These are phyloP conservation scores for Phaeotremella skinneri DNA, from an alignment of 768 basidiomycete genomes.

Conservation along the genomic window DNA sequence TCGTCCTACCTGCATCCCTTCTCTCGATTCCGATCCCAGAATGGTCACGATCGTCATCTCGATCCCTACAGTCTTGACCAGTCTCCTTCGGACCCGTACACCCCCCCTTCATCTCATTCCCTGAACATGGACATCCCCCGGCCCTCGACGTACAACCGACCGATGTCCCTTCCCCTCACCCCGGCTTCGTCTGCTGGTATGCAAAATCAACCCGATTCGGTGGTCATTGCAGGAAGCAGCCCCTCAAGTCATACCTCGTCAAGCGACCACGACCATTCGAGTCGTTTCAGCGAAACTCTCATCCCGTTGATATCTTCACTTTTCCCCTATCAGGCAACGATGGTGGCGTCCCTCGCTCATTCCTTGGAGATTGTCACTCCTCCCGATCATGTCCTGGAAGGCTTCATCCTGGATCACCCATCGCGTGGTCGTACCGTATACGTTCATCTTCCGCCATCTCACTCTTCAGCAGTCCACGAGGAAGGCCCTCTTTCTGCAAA, in stretches of 20 bases:
- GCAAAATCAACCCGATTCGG: not conserved
- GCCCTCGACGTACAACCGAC: not conserved
- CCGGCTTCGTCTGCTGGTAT: constrained; percentile 18
- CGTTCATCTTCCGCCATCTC: constrained; percentile 36
- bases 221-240: not conserved
- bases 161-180: constrained; percentile 31
- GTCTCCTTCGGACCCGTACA: constrained; percentile 7
- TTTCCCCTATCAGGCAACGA: constrained; percentile 42
- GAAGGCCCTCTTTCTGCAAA: constrained; percentile 30
- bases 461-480: constrained; percentile 2
- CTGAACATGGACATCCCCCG: constrained; percentile 17
- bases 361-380: constrained; percentile 47
- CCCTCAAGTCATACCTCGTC: not conserved
- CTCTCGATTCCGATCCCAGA: constrained; percentile 19
- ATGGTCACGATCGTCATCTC: not conserved
- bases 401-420: constrained; percentile 40
- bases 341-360: constrained; percentile 26
- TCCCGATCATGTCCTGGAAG: constrained; percentile 32
- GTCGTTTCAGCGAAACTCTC: constrained; percentile 6
- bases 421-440: constrained; percentile 28
- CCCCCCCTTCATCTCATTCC: constrained; percentile 26
- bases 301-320: constrained; percentile 39
- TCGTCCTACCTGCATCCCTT: constrained; percentile 48
- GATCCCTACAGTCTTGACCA: not conserved
- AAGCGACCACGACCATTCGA: not conserved